These are phyloP conservation scores for Neurospora africana DNA, from an alignment of 495 filamentous ascomycete genomes.

Conservation along the genomic window DNA sequence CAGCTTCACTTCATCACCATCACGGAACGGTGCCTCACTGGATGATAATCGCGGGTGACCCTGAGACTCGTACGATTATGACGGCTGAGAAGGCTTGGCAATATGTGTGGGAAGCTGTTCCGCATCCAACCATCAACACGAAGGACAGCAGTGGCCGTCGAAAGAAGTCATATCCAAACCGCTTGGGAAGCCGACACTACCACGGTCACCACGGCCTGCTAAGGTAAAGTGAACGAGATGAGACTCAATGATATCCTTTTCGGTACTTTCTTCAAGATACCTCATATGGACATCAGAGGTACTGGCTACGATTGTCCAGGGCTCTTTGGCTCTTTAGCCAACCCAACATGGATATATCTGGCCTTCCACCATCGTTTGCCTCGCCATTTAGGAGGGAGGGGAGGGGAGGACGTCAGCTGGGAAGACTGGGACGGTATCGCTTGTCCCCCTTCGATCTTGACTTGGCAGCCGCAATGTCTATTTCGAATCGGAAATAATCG, in stretches of 20 bases:
- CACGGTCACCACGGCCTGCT: background rate
- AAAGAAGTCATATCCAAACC: background rate
- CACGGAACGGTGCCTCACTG: background rate
- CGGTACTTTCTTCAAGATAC: background rate
- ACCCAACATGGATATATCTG: background rate
- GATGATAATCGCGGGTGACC: background rate
- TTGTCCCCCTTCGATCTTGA: background rate
- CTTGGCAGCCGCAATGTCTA: background rate
- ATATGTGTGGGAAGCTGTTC: background rate
- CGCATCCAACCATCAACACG: background rate
- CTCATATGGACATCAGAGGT: background rate
- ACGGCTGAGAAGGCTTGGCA: background rate
- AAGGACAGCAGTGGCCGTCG: background rate
- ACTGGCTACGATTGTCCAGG: background rate
- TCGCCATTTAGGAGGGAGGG: background rate
- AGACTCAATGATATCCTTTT: background rate
- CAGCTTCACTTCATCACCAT: background rate
- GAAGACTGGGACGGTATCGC: background rate
- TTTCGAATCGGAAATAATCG: background rate
- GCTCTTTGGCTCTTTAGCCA: background rate
- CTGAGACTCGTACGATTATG: background rate
- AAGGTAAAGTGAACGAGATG: background rate
- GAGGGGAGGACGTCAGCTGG: background rate
- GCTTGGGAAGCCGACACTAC: background rate
- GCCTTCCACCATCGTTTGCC: background rate